Conservation (phyloP, 192 early-diverging fungal species). For the Coemansia asiatica region DNA sequence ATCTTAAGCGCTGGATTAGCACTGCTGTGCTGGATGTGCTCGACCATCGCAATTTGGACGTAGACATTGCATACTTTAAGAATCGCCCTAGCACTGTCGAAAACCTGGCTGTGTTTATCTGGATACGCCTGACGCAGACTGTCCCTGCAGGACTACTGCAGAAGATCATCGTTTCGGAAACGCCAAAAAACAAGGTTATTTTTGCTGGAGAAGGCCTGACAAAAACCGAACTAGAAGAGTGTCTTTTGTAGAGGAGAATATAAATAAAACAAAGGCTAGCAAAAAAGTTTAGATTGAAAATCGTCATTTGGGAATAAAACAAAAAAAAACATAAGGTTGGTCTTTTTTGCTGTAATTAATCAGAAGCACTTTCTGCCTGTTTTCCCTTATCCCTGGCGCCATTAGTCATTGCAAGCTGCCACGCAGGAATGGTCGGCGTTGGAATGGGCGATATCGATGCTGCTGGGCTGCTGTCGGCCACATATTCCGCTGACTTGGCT, state of each 20-base stretch:
- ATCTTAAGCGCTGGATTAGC: constrained; percentile 78
- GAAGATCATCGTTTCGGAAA: constrained; percentile 47
- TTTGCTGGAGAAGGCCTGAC: constrained; percentile 49
- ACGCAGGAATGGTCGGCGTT: constrained; percentile 62
- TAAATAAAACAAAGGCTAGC: neutral
- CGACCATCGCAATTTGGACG: constrained; percentile 88
- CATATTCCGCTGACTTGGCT: neutral
- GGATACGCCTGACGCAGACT: constrained; percentile 55
- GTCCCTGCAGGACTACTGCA: constrained; percentile 38
- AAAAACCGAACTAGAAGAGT: constrained; percentile 24
- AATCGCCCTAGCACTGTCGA: constrained; percentile 75
- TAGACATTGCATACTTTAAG: constrained; percentile 77
- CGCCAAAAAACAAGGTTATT: constrained; percentile 47
- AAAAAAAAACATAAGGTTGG: neutral
- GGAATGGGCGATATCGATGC: constrained; percentile 20
- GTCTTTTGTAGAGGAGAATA: constrained; percentile 13
- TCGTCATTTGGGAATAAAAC: neutral
- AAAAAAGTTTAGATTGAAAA: neutral
- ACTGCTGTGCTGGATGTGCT: constrained; percentile 69
- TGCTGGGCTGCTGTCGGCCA: constrained; percentile 1
- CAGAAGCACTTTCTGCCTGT: constrained; percentile 8
- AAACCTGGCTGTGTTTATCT: constrained; percentile 86
- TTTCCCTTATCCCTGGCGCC: constrained; percentile 25
- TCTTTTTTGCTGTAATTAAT: neutral
- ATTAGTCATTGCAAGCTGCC: constrained; percentile 61